Base-by-base conservation (phyloP, 2,329 filamentous ascomycete genomes). In the Monosporascus ibericus region DNA sequence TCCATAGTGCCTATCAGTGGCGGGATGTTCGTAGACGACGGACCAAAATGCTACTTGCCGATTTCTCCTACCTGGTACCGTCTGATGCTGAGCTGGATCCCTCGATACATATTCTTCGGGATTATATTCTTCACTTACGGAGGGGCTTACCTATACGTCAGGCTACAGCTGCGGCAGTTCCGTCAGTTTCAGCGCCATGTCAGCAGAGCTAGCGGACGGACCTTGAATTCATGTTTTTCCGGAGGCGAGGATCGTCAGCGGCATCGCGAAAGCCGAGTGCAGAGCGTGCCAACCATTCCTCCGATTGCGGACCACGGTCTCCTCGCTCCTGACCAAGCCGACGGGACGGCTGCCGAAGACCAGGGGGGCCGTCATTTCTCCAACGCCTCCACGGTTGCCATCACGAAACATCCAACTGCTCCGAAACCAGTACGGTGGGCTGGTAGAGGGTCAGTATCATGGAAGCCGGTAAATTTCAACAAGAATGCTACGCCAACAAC, bases 91-190 rank as follows among this genome's bases (percentile, higher is more conserved):
- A 80, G 80, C 52, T 92, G 88, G 88, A 76, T 88, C 7, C 88
- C 88, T 37, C 78, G 88, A 48, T 90, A 90, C 57, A 58, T 88
- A 37, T 84, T 90, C 49, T 81, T 87, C 58, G 63, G 78, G 8
- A 71, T 78, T 25, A 86, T 92, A 56, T 69, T 89, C 36, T 66
- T 75, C 27, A 79, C 88, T 2, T 89, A 90, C 48, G 71, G 80
- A 24, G 80, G 79, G 6, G 84, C 91, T n/a, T 91, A 91, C 64
- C 63, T 81, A 11, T 87, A 89, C 57, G 82, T 91, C 7, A 69
- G 72, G 20, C 67, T 70, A 11, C 65, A 72, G 36, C 72, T 77
- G 62, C 66, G 64, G 3, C 66, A 70, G 3, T 76, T 76, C 50
- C 68, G 66, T 22, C 54, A 53, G 44, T 60, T 62, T 36, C 66